These are phyloP conservation scores for Bryoerythrophyllum caledonicum DNA, from an alignment of 225 moss, liverwort and hornwort species.

Conservation along the genomic window DNA sequence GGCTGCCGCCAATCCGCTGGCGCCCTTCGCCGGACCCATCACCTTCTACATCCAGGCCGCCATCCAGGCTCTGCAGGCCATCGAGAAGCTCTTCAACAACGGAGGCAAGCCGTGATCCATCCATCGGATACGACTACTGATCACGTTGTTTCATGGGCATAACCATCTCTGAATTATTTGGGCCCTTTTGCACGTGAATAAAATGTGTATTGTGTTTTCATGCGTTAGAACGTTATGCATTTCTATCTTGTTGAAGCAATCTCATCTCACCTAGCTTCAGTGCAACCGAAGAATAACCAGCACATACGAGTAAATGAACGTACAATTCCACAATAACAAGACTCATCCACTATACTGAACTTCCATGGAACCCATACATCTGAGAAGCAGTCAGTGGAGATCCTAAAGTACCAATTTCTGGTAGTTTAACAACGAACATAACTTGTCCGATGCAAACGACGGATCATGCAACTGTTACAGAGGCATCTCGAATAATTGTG, in stretches of 20 bases:
- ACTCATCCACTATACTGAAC: neutral
- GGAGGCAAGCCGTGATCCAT: constrained; percentile 14
- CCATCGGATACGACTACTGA: neutral
- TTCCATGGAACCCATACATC: neutral
- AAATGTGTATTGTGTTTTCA: constrained; percentile 8
- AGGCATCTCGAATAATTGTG: neutral
- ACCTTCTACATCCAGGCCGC: constrained; percentile 9
- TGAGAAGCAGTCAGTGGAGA: neutral
- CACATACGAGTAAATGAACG: too few species aligned
- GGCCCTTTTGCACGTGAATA: constrained; percentile 1
- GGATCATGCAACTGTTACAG: too few species aligned
- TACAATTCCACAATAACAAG: neutral
- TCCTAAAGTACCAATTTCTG: neutral
- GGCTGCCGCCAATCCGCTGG: neutral
- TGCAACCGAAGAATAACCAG: too few species aligned
- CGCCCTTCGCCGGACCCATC: neutral
- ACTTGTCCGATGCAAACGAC: neutral
- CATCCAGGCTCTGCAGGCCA: constrained; percentile 13
- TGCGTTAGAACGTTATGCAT: neutral
- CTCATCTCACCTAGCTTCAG: too few species aligned
- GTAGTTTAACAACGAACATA: neutral
- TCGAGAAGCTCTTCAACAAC: constrained; percentile 1
- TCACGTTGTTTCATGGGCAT: neutral
- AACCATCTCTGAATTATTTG: neutral
- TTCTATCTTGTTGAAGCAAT: neutral